Evolutionary conservation across 495 filamentous ascomycete species (phyloP).

Genomic region (Usnea hakonensis): DNA sequence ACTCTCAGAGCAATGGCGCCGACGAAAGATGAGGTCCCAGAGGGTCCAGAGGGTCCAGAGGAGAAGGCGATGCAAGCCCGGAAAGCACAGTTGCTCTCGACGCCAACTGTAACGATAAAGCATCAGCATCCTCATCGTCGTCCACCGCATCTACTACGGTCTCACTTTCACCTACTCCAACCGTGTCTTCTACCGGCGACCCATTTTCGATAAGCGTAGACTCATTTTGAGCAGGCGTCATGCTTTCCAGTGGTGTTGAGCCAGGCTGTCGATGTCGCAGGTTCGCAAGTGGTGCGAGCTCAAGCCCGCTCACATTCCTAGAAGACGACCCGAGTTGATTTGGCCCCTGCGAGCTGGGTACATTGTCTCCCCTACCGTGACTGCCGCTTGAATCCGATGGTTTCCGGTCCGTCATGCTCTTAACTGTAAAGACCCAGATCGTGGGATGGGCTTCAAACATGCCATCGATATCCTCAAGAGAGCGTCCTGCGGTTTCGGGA

Average conservation of each 20-base stretch:
- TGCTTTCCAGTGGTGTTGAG: not conserved
- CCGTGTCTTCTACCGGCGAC: not conserved
- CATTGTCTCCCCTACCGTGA: not conserved
- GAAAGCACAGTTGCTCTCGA: not conserved
- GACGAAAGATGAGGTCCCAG: not conserved
- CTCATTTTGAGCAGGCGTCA: not conserved
- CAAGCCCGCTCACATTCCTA: not conserved
- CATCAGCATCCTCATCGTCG: not conserved
- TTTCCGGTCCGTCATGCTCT: conserved; percentile 6
- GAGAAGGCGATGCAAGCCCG: not conserved
- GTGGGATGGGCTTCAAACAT: conserved; percentile 17
- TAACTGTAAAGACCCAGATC: conserved; percentile 15
- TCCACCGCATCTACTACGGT: not conserved
- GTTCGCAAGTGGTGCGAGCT: not conserved
- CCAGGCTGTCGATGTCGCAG: not conserved
- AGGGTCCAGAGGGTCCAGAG: too few relatives aligned
- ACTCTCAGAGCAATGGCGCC: not conserved
- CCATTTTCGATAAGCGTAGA: not conserved
- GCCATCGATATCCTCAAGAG: conserved; percentile 26
- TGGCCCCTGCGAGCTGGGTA: not conserved
- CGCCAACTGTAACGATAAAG: not conserved
- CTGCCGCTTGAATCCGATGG: not conserved
- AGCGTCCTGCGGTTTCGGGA: conserved; percentile 37
- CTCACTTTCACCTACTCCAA: not conserved
- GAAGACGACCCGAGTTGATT: not conserved